Evolutionary conservation across 345 rosid species (phyloP).

Genomic region (Hibiscus trionum): DNA sequence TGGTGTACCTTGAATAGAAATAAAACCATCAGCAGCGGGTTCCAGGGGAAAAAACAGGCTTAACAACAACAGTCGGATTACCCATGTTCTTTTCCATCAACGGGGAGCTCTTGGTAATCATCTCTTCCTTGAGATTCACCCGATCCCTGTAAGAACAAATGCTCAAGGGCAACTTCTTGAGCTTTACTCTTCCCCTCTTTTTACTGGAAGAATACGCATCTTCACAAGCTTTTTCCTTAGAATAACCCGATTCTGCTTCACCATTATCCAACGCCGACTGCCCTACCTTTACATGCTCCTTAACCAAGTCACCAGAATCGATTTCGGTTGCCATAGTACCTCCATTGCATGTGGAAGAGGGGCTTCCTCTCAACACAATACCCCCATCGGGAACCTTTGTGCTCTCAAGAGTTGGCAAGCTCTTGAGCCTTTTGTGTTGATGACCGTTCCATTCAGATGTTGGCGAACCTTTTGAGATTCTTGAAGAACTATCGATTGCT

Average conservation of each 20-base stretch:
- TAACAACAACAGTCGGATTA: constrained; percentile 19
- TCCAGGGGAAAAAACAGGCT: constrained; percentile 36
- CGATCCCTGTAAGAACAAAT: constrained; percentile 55
- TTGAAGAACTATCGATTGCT: constrained; percentile 68
- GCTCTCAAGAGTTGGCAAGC: constrained; percentile 26
- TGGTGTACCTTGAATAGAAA: constrained; percentile 37
- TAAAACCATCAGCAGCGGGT: constrained; percentile 38
- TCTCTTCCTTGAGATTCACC: constrained; percentile 45
- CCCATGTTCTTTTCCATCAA: constrained; percentile 36
- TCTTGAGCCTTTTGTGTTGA: constrained; percentile 52
- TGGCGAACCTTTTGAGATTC: constrained; percentile 51
- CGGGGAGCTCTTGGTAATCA: constrained; percentile 25
- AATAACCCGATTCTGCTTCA: constrained; percentile 34
- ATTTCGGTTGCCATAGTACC: constrained; percentile 33
- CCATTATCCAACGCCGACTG: constrained; percentile 28
- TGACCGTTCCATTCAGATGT: constrained; percentile 44
- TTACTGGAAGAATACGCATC: constrained; percentile 38
- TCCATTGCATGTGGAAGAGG: constrained; percentile 36
- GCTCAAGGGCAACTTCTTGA: constrained; percentile 71
- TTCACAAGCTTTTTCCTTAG: constrained; percentile 43
- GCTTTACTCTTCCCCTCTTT: constrained; percentile 82
- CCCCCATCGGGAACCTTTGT: constrained; percentile 28
- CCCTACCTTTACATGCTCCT: constrained; percentile 28
- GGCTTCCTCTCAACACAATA: constrained; percentile 20
- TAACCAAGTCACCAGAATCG: constrained; percentile 52